phyloP scores from a whole-genome alignment of 2,329 filamentous ascomycete species.

The Eutypa lata region DNA sequence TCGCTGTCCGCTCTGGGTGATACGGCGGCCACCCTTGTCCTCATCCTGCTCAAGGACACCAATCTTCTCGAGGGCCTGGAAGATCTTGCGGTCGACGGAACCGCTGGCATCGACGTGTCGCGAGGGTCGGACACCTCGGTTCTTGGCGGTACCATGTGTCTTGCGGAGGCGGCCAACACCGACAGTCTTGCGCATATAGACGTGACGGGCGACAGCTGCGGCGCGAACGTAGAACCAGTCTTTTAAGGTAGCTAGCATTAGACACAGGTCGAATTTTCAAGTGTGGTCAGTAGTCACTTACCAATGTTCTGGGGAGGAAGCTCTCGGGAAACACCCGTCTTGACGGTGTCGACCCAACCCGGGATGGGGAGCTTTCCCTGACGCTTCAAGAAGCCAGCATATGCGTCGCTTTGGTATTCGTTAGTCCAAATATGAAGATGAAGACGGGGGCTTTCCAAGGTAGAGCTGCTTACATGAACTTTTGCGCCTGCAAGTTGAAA shows the following conservation, averaged over 20 bases:
- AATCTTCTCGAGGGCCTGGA: conserved; percentile 99
- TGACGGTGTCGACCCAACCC: conserved; percentile 99
- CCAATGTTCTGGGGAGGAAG: conserved; percentile 89
- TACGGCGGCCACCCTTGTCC: conserved; percentile 97
- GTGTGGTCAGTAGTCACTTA: background rate
- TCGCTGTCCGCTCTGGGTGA: conserved; percentile 97
- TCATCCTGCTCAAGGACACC: conserved; percentile 96
- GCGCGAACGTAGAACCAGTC: conserved; percentile 96
- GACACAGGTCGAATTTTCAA: background rate
- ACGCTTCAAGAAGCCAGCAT: conserved; percentile 87
- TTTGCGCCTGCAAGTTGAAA: conserved; percentile 64
- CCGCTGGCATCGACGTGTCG: conserved; percentile 96
- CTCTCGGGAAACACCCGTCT: conserved; percentile 95
- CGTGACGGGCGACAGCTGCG: conserved; percentile 91
- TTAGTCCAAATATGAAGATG: background rate
- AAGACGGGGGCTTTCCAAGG: background rate
- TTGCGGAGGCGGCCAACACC: conserved; percentile 97
- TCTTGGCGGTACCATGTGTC: conserved; percentile 94
- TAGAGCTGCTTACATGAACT: conserved; percentile 60
- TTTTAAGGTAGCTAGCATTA: background rate
- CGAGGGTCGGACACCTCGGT: conserved; percentile 86
- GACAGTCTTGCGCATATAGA: conserved; percentile 99
- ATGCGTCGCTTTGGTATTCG: conserved; percentile 51
- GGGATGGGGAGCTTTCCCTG: conserved; percentile 91
- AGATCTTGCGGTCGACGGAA: conserved; percentile 93